Evolutionary conservation across 805 yeast genomes (phyloP).

Genomic region (Suhomyces tanzawaensis): DNA sequence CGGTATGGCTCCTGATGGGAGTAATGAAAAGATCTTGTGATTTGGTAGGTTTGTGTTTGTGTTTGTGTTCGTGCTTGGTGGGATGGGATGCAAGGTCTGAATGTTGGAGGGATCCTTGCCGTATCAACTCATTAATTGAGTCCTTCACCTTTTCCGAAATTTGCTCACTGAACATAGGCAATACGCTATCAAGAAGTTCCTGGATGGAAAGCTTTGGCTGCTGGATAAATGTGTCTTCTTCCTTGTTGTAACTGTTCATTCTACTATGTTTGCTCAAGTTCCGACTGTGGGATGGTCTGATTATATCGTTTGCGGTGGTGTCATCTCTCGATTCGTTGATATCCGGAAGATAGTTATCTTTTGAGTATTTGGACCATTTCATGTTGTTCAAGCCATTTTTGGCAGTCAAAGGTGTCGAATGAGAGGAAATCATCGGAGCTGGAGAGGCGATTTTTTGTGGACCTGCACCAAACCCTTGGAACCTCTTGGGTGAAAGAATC

Average conservation of each 20-base stretch:
- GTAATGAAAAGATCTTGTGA: slow-evolving; percentile 8
- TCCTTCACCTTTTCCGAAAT: slow-evolving; percentile 10
- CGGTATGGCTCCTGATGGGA: slow-evolving; percentile 9
- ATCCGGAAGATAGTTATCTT: slow-evolving; percentile 5
- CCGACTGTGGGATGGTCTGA: slow-evolving; percentile 9
- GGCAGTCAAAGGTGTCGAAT: slow-evolving; percentile 22
- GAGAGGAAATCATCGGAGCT: slow-evolving; percentile 19
- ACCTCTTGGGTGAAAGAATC: not conserved
- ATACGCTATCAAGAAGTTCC: slow-evolving; percentile 10
- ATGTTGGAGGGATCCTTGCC: not conserved
- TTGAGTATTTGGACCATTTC: slow-evolving; percentile 7
- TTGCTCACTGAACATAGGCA: slow-evolving; percentile 11
- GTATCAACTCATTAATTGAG: slow-evolving; percentile 2
- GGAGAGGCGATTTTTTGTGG: not conserved
- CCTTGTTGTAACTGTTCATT: slow-evolving; percentile 7
- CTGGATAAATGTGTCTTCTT: slow-evolving; percentile 11
- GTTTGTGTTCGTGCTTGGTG: not conserved
- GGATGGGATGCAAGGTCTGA: not conserved
- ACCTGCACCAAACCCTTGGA: not conserved
- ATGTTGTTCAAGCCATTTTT: not conserved
- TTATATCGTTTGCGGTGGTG: slow-evolving; percentile 12
- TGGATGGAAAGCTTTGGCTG: slow-evolving; percentile 7
- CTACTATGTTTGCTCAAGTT: slow-evolving; percentile 5
- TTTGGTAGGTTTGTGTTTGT: slow-evolving; percentile 1
- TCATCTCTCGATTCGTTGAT: slow-evolving; percentile 12